Percentiles rank a stretch among this genome's conserved stretches.
These are phyloP conservation scores for Populus euphratica DNA, from an alignment of 345 rosid genomes.

Conservation along the genomic window DNA sequence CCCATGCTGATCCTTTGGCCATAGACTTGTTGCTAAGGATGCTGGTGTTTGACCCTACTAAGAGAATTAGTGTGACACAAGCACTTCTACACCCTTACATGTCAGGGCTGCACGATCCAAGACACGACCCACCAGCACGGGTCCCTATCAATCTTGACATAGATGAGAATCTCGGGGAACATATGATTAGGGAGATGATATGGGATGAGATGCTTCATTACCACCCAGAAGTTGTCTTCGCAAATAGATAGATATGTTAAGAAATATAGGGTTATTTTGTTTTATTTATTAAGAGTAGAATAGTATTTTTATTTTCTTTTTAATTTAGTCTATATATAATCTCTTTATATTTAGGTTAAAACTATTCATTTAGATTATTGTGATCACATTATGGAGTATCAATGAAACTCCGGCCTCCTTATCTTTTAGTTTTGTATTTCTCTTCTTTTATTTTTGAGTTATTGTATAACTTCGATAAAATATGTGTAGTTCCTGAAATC, in stretches of 20 bases:
- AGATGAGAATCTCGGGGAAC: constrained; percentile 23
- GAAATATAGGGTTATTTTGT: no score
- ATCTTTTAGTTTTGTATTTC: no score
- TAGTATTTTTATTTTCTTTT: no score
- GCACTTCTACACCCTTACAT: constrained; percentile 34
- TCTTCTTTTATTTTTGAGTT: no score
- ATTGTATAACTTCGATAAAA: no score
- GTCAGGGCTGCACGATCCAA: constrained; percentile 27
- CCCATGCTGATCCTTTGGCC: constrained; percentile 30
- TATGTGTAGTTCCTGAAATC: no score
- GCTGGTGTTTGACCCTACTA: constrained; percentile 30
- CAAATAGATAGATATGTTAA: not conserved
- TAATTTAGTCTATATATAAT: no score
- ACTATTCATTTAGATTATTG: no score
- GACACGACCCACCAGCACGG: constrained; percentile 16
- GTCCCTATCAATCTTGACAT: constrained; percentile 24
- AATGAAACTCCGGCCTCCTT: no score
- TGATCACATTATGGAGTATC: no score
- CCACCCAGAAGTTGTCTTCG: constrained; percentile 19
- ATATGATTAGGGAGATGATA: constrained; percentile 31
- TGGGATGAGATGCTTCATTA: constrained; percentile 32
- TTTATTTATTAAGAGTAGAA: no score
- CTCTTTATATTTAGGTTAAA: no score
- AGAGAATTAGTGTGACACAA: constrained; percentile 31
- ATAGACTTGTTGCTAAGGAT: constrained; percentile 32